phyloP scores from a whole-genome alignment of 495 filamentous ascomycete genomes.

The Diplogelasinospora grovesii region DNA sequence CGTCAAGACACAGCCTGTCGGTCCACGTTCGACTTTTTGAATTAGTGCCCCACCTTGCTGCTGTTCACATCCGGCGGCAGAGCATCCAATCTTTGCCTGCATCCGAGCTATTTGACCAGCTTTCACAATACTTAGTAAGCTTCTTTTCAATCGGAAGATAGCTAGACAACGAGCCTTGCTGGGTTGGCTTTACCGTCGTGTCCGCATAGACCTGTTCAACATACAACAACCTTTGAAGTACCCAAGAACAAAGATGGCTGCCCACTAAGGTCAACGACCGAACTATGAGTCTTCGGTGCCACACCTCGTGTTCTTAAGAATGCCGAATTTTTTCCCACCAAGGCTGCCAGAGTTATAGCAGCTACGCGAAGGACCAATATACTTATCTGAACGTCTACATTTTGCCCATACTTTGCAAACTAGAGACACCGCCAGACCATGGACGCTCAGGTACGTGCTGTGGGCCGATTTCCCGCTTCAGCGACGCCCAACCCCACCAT shows the following conservation, averaged over 20 bases:
- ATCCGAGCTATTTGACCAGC: background rate
- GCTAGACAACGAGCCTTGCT: too few species aligned
- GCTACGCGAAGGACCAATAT: conserved; percentile 14
- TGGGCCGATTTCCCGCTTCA: conserved; percentile 4
- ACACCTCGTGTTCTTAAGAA: conserved; percentile 22
- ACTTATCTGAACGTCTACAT: too few species aligned
- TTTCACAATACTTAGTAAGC: background rate
- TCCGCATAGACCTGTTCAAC: too few species aligned
- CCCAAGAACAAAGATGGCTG: too few species aligned
- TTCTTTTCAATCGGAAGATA: too few species aligned
- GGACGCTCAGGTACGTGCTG: conserved; percentile 25
- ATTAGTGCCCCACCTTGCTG: background rate
- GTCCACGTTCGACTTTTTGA: conserved; percentile 1
- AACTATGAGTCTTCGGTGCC: conserved; percentile 25
- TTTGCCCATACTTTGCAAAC: too few species aligned
- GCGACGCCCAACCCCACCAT: conserved; percentile 13
- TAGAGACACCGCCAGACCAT: conserved; percentile 17
- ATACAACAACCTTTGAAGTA: too few species aligned
- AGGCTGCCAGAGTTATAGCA: conserved; percentile 29
- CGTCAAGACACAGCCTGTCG: background rate
- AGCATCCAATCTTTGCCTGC: conserved; percentile 8
- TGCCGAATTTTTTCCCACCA: conserved; percentile 19
- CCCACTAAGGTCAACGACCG: conserved; percentile 11
- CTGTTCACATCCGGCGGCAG: background rate
- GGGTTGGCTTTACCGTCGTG: too few species aligned